Evolutionary conservation across 139 green algal genomes (phyloP).

Genomic region (Gonium pectorale): DNA sequence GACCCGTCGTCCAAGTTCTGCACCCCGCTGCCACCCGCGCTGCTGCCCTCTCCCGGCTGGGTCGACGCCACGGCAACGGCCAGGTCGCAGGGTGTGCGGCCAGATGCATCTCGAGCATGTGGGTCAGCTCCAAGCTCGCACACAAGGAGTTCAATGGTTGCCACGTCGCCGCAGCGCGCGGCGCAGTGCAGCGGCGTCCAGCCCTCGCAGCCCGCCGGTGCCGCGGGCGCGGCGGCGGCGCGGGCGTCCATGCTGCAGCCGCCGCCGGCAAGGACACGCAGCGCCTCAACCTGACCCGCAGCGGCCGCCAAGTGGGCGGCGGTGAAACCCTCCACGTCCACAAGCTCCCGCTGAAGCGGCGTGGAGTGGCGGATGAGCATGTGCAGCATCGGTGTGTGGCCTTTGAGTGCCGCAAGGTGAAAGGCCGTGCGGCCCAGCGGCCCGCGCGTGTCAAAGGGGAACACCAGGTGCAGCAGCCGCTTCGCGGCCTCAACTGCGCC

Average conservation of each 20-base stretch:
- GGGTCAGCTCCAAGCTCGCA: slow-evolving; percentile 32
- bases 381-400: neutral
- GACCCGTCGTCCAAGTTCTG: slow-evolving; percentile 25
- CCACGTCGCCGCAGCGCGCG: neutral
- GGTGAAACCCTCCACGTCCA: slow-evolving; percentile 20
- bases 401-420: slow-evolving; percentile 19
- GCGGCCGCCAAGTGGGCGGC: slow-evolving; percentile 19
- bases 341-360: slow-evolving; percentile 6
- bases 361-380: slow-evolving; percentile 31
- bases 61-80: slow-evolving; percentile 10
- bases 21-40: neutral
- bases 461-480: slow-evolving; percentile 42
- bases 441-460: slow-evolving; percentile 38
- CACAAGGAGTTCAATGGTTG: slow-evolving; percentile 12
- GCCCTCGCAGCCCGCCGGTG: slow-evolving; percentile 11
- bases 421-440: slow-evolving; percentile 24
- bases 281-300: neutral
- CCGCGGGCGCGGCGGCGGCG: neutral
- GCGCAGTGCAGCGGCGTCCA: slow-evolving; percentile 38
- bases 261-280: neutral
- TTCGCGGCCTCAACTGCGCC: slow-evolving; percentile 1
- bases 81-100: slow-evolving; percentile 19
- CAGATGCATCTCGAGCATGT: neutral
- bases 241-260: slow-evolving; percentile 8
- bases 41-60: neutral